Conservation (phyloP, 2,329 filamentous ascomycete genomes). For the Paraphoma sp. region DNA sequence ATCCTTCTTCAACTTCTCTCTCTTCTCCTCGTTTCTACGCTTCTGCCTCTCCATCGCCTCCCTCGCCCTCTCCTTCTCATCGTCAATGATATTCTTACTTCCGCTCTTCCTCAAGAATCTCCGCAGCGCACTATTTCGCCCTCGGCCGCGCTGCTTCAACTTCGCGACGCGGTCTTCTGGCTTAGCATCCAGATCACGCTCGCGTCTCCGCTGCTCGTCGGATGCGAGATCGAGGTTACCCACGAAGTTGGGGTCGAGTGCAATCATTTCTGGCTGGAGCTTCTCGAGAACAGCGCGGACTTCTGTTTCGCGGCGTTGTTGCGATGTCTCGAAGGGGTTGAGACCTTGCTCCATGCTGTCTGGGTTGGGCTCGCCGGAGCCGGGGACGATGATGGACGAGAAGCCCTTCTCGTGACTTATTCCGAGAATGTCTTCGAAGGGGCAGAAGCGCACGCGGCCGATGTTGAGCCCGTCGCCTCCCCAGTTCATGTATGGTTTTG, state of each 20-base stretch:
- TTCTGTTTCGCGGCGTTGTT: constrained; percentile 91
- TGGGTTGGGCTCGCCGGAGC: constrained; percentile 96
- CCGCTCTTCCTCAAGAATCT: constrained; percentile 92
- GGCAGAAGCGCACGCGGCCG: constrained; percentile 88
- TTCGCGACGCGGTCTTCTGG: constrained; percentile 64
- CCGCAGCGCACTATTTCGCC: constrained; percentile 86
- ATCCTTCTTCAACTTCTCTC: constrained; percentile 66
- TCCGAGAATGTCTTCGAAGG: constrained; percentile 91
- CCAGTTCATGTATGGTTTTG: constrained; percentile 92
- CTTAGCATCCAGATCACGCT: constrained; percentile 79
- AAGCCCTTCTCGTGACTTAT: constrained; percentile 86
- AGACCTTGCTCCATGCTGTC: constrained; percentile 79
- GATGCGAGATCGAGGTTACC: constrained; percentile 85
- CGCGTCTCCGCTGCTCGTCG: constrained; percentile 76
- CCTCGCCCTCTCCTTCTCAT: constrained; percentile 86
- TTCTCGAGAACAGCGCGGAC: constrained; percentile 92
- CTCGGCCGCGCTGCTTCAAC: constrained; percentile 78
- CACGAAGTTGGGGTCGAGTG: constrained; percentile 88
- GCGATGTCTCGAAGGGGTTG: constrained; percentile 93
- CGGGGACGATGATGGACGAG: constrained; percentile 86
- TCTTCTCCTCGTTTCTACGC: constrained; percentile 56
- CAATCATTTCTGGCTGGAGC: constrained; percentile 95
- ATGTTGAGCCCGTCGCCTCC: constrained; percentile 83
- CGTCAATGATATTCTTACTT: constrained; percentile 93
- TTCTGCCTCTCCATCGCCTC: constrained; percentile 78